Percentiles rank a stretch among this genome's conserved stretches.
These are phyloP conservation scores for Pyracantha coccinea DNA, from an alignment of 331 rosid species.

Conservation along the genomic window DNA sequence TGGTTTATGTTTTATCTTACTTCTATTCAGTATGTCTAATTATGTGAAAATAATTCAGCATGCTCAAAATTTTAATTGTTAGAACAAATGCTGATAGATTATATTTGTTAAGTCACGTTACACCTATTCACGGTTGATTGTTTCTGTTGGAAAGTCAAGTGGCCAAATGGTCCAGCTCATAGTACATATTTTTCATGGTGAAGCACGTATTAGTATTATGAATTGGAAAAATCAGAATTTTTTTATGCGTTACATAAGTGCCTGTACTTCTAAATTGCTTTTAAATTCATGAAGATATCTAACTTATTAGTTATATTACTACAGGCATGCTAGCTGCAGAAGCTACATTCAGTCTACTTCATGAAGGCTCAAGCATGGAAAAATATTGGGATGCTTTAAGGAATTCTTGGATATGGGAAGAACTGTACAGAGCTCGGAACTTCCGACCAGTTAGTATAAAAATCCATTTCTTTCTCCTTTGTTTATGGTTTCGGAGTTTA, in stretches of 20 bases:
- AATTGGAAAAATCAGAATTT: neutral
- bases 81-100: neutral
- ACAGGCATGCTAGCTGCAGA: slow-evolving; percentile 98
- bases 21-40: neutral
- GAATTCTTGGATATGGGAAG: slow-evolving; percentile 95
- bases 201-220: neutral
- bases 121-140: neutral
- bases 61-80: neutral
- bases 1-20: neutral
- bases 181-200: neutral
- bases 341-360: slow-evolving; percentile 55
- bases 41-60: neutral
- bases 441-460: slow-evolving; percentile 66
- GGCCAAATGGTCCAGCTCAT: too few relatives aligned
- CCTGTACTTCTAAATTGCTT: neutral
- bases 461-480: slow-evolving; percentile 8
- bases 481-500: neutral
- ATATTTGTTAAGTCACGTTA: neutral
- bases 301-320: neutral
- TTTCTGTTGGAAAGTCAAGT: neutral
- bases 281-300: neutral
- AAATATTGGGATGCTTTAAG: slow-evolving; percentile 69
- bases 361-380: slow-evolving; percentile 57
- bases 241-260: neutral
- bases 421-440: slow-evolving; percentile 66